Conservation (phyloP, 495 filamentous ascomycete species). For the Penicillium bialowiezense region DNA sequence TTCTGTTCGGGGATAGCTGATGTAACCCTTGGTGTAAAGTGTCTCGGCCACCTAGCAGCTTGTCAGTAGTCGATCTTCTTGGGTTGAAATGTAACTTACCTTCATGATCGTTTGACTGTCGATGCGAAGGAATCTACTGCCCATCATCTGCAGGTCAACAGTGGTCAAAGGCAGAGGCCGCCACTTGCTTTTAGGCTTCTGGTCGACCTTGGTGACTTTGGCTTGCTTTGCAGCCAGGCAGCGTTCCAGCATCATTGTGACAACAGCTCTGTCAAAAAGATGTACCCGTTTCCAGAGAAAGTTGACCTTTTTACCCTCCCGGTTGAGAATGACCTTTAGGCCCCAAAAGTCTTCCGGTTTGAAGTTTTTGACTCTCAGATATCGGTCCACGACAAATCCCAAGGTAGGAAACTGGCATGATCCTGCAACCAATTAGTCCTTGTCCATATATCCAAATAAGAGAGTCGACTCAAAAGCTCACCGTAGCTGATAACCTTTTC, state of each 20-base stretch:
- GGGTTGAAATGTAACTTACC: constrained; percentile 23
- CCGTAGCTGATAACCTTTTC: constrained; percentile 81
- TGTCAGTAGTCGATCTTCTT: constrained; percentile 5
- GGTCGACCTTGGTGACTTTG: constrained; percentile 75
- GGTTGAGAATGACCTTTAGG: constrained; percentile 78
- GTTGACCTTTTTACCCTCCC: constrained; percentile 74
- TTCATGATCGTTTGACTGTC: constrained; percentile 86
- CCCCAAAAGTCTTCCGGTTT: constrained; percentile 89
- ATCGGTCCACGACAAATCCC: constrained; percentile 95
- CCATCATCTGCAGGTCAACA: constrained; percentile 98
- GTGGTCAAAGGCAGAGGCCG: constrained; percentile 91
- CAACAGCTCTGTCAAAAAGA: constrained; percentile 83
- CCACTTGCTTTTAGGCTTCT: constrained; percentile 93
- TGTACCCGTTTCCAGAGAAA: constrained; percentile 82
- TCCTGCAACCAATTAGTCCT: constrained; percentile 49
- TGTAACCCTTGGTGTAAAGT: constrained; percentile 93
- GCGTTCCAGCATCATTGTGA: constrained; percentile 78
- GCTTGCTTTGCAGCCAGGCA: constrained; percentile 76
- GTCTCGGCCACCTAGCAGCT: constrained; percentile 63
- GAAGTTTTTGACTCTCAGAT: constrained; percentile 89
- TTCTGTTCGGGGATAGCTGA: constrained; percentile 95
- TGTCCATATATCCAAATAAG: neutral
- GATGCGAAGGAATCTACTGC: constrained; percentile 78
- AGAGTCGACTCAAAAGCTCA: constrained; percentile 25
- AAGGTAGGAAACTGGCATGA: constrained; percentile 97